Evolutionary conservation across 106 monocot genomes (phyloP).

Genomic region (Triglochin maritima): DNA sequence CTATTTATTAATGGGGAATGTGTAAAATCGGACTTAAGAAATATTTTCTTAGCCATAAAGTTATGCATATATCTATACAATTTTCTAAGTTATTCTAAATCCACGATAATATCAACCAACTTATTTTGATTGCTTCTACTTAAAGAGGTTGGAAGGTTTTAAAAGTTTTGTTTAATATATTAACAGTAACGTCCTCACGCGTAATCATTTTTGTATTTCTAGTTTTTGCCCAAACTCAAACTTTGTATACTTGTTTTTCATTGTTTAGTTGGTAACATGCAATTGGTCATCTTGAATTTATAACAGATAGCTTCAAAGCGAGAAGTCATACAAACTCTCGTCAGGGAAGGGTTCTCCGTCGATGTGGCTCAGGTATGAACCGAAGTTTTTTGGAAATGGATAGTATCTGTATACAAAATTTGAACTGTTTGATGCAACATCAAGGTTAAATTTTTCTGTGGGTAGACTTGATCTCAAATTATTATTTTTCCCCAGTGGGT

Average conservation of each 20-base stretch:
- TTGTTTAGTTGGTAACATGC: no score
- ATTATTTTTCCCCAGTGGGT: constrained; percentile 53
- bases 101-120: background rate
- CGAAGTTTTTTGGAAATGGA: background rate
- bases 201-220: background rate
- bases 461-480: background rate
- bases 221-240: background rate
- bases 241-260: no score
- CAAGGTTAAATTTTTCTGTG: background rate
- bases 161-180: background rate
- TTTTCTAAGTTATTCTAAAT: no score
- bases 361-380: constrained; percentile 74
- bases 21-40: no score
- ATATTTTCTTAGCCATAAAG: no score
- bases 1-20: background rate
- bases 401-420: background rate
- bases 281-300: background rate
- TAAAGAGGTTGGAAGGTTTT: background rate
- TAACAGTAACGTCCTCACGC: no score
- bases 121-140: background rate
- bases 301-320: constrained; percentile 67
- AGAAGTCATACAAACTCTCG: constrained; percentile 55
- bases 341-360: constrained; percentile 65
- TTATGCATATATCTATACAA: no score
- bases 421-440: no score